phyloP scores from a whole-genome alignment of 768 basidiomycete species.

The Gymnopilus dilepis region DNA sequence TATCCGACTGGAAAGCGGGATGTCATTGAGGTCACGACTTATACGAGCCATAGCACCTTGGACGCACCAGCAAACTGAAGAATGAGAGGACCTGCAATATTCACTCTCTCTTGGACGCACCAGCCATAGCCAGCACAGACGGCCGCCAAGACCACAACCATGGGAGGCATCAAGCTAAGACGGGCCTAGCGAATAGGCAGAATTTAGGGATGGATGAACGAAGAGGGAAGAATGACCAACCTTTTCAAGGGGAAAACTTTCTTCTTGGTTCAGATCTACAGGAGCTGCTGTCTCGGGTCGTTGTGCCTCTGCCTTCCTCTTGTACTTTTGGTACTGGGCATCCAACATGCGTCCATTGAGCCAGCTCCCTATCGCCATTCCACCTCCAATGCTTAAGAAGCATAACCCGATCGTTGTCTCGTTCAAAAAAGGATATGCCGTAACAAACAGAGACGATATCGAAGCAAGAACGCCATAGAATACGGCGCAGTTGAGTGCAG shows the following conservation, averaged over 20 bases:
- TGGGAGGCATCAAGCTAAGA: constrained; percentile 49
- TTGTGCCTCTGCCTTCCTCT: constrained; percentile 35
- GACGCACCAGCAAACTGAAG: constrained; percentile 46
- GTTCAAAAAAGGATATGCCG: constrained; percentile 60
- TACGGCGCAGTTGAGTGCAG: constrained; percentile 56
- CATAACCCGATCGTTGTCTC: constrained; percentile 77
- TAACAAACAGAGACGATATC: constrained; percentile 63
- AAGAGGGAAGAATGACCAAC: constrained; percentile 28
- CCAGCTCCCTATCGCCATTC: constrained; percentile 68
- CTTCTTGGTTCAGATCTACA: constrained; percentile 27
- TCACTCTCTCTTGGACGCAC: constrained; percentile 54
- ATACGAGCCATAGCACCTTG: neutral
- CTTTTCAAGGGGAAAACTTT: constrained; percentile 63
- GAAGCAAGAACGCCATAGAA: constrained; percentile 67
- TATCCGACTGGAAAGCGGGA: constrained; percentile 53
- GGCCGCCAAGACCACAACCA: constrained; percentile 42
- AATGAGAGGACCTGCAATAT: constrained; percentile 59
- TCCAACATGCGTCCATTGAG: constrained; percentile 69
- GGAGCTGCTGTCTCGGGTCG: constrained; percentile 1
- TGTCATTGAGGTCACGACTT: neutral
- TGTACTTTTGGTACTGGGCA: constrained; percentile 56
- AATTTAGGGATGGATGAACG: constrained; percentile 25
- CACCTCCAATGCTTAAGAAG: constrained; percentile 77
- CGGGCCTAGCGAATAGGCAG: constrained; percentile 45
- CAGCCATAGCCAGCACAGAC: constrained; percentile 64